Conservation (phyloP, 805 yeast species). For the Blastobotrys muscicola region DNA sequence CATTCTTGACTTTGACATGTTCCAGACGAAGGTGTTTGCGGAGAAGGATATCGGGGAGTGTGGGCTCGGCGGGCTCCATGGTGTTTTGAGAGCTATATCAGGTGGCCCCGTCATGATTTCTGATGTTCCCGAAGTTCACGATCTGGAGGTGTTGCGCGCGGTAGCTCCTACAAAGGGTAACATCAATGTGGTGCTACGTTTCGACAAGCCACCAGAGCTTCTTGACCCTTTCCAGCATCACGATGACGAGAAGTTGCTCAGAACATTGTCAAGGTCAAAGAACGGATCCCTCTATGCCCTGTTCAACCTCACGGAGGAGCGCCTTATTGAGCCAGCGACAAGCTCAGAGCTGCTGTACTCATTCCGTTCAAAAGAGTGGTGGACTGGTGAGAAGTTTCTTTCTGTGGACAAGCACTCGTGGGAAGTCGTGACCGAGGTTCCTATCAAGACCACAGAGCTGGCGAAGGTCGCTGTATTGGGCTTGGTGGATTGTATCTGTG, state of each 20-base stretch:
- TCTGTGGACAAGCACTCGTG: conserved; percentile 11
- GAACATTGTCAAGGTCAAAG: conserved; percentile 1
- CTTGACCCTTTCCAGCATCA: conserved; percentile 12
- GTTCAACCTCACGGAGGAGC: conserved; percentile 7
- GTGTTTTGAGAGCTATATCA: conserved; percentile 22
- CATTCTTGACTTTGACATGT: conserved; percentile 26
- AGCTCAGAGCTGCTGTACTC: conserved; percentile 2
- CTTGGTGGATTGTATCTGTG: too few species aligned
- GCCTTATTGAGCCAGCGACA: conserved; percentile 1
- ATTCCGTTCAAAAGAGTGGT: neutral
- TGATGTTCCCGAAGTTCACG: conserved; percentile 19
- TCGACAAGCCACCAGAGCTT: conserved; percentile 9
- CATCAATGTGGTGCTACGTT: conserved; percentile 7
- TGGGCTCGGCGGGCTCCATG: conserved; percentile 18
- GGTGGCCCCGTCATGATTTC: conserved; percentile 27
- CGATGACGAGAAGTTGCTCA: conserved; percentile 6
- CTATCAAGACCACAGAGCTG: neutral
- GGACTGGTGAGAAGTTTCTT: neutral
- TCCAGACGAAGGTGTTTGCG: conserved; percentile 17
- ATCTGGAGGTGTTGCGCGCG: conserved; percentile 11
- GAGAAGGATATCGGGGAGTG: conserved; percentile 1
- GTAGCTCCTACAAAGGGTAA: conserved; percentile 4
- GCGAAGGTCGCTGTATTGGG: too few species aligned
- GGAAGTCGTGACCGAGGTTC: conserved; percentile 14
- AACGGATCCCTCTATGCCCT: conserved; percentile 4